Conservation (phyloP, 495 filamentous ascomycete species). For the Glutinoglossum americanum region DNA sequence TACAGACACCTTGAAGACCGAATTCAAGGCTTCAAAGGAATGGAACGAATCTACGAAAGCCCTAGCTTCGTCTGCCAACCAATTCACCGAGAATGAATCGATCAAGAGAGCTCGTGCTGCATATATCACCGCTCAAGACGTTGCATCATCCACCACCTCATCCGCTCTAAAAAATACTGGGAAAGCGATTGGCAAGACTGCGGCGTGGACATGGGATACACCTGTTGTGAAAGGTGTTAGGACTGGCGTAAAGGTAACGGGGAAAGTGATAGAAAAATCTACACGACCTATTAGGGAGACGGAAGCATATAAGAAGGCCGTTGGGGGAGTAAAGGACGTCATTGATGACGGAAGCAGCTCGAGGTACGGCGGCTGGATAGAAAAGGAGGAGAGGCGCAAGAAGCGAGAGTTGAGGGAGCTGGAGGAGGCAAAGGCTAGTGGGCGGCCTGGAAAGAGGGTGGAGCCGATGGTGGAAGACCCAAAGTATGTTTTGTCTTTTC, state of each 20-base stretch:
- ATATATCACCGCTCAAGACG: slow-evolving; percentile 63
- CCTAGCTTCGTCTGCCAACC: slow-evolving; percentile 63
- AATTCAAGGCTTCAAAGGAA: slow-evolving; percentile 94
- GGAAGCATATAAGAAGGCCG: slow-evolving; percentile 60
- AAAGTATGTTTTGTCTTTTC: slow-evolving; percentile 35
- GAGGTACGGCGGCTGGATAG: slow-evolving; percentile 84
- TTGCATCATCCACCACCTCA: slow-evolving; percentile 46
- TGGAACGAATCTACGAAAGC: slow-evolving; percentile 98
- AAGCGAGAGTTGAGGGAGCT: slow-evolving; percentile 53
- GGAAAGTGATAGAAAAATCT: slow-evolving; percentile 74
- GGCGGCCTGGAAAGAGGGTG: slow-evolving; percentile 17
- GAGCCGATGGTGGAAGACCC: slow-evolving; percentile 61
- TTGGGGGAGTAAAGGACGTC: slow-evolving; percentile 64
- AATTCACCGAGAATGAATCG: slow-evolving; percentile 88
- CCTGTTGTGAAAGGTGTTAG: slow-evolving; percentile 79
- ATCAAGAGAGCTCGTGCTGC: slow-evolving; percentile 68
- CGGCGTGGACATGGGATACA: slow-evolving; percentile 94
- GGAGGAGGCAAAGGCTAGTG: slow-evolving; percentile 31
- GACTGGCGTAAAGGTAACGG: slow-evolving; percentile 62
- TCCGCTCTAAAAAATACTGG: slow-evolving; percentile 70
- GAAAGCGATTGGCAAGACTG: slow-evolving; percentile 65
- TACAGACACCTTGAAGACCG: slow-evolving; percentile 73
- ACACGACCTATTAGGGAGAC: slow-evolving; percentile 85
- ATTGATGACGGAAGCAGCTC: slow-evolving; percentile 96
- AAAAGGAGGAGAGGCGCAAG: slow-evolving; percentile 77